Evolutionary conservation across 306 rosid genomes (phyloP).

Genomic region (Pueraria montana): DNA sequence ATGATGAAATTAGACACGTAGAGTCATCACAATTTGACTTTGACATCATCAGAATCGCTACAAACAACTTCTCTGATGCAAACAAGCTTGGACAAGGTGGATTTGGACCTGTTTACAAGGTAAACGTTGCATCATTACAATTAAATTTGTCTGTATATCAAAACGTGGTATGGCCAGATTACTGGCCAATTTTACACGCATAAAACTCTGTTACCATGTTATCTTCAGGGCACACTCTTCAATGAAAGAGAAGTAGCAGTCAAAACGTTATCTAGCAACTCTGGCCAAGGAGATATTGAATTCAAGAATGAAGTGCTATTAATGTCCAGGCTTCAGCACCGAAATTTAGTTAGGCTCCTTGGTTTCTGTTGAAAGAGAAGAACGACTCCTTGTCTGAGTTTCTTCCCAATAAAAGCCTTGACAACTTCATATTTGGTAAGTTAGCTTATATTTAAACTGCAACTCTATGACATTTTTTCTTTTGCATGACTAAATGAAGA

Average conservation of each 20-base stretch:
- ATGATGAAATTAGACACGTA: conserved; percentile 8
- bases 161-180: background rate
- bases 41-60: conserved; percentile 45
- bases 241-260: conserved; percentile 57
- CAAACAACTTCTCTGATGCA: conserved; percentile 56
- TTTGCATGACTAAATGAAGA: background rate
- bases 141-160: background rate
- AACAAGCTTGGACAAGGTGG: conserved; percentile 74
- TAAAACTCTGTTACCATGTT: background rate
- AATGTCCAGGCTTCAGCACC: conserved; percentile 60
- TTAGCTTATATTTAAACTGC: background rate
- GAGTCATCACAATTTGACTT: conserved; percentile 52
- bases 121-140: conserved; percentile 20
- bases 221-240: conserved; percentile 52
- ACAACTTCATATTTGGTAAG: conserved; percentile 60
- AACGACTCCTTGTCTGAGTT: conserved; percentile 63
- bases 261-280: conserved; percentile 54
- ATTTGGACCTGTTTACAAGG: conserved; percentile 72
- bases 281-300: conserved; percentile 63
- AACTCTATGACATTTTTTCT: background rate
- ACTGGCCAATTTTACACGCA: background rate
- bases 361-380: conserved; percentile 63
- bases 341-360: conserved; percentile 62
- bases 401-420: conserved; percentile 62
- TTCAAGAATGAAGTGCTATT: conserved; percentile 64